Conservation (phyloP, 1,284 basidiomycete species). For the Ceratobasidium sp. region DNA sequence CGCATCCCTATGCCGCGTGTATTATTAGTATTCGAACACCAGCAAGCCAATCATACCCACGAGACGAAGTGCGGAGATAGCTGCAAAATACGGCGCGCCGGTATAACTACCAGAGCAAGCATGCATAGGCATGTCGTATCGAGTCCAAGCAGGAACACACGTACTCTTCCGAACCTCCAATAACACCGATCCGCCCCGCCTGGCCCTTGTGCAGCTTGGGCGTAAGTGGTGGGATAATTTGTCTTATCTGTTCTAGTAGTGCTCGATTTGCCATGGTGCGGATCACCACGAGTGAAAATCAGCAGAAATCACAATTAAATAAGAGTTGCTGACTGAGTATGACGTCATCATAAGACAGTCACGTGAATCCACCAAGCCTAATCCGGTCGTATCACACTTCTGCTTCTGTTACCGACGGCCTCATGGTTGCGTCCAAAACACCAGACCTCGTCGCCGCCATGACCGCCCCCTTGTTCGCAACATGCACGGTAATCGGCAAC, state of each 20-base stretch:
- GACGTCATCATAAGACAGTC: too few species aligned
- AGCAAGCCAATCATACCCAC: slow-evolving; percentile 60
- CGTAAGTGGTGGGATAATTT: slow-evolving; percentile 86
- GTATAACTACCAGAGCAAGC: slow-evolving; percentile 71
- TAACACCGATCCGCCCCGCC: slow-evolving; percentile 91
- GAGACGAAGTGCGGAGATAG: slow-evolving; percentile 87
- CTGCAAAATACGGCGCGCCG: slow-evolving; percentile 95
- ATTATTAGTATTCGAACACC: slow-evolving; percentile 19
- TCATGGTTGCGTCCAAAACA: too few species aligned
- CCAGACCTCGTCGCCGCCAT: too few species aligned
- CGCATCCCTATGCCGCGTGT: slow-evolving; percentile 74
- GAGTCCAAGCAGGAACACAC: slow-evolving; percentile 50
- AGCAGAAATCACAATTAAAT: background rate
- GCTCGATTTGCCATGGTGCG: slow-evolving; percentile 44
- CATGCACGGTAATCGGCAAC: too few species aligned
- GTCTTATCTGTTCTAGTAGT: slow-evolving; percentile 73
- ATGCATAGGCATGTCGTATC: background rate
- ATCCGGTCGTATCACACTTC: too few species aligned
- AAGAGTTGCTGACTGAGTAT: background rate
- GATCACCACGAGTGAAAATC: background rate
- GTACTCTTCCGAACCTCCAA: slow-evolving; percentile 93
- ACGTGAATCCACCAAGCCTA: too few species aligned
- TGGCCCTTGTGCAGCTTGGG: slow-evolving; percentile 94
- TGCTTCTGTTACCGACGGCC: too few species aligned
- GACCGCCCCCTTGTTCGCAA: too few species aligned